Conservation (phyloP, 257 asterid genomes). For the Eucommia ulmoides region DNA sequence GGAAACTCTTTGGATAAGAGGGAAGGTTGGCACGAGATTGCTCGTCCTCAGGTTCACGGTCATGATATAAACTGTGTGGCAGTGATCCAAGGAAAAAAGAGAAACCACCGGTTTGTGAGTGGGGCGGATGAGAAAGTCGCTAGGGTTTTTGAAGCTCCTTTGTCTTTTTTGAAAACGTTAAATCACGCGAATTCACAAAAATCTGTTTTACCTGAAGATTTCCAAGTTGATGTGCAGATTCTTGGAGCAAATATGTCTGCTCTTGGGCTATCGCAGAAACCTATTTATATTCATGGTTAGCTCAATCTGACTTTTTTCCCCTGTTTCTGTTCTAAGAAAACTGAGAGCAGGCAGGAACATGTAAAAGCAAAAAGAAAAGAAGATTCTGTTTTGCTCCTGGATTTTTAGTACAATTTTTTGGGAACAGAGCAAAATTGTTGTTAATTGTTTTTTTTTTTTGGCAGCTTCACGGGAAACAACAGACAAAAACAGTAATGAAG, state of each 20-base stretch:
- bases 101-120: conserved; percentile 80
- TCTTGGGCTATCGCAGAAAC: conserved; percentile 92
- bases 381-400: too few relatives aligned
- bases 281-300: conserved; percentile 78
- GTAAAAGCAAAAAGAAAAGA: too few relatives aligned
- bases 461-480: conserved; percentile 44
- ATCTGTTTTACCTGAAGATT: conserved; percentile 33
- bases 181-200: conserved; percentile 37
- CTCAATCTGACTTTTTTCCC: neutral
- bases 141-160: conserved; percentile 91
- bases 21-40: conserved; percentile 94
- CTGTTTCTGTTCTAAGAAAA: too few relatives aligned
- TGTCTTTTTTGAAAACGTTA: conserved; percentile 78
- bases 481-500: conserved; percentile 40
- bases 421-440: too few relatives aligned
- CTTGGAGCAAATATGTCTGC: conserved; percentile 99
- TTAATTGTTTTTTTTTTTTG: conserved; percentile 7
- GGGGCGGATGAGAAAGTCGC: conserved; percentile 98
- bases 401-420: too few relatives aligned
- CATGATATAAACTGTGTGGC: conserved; percentile 92
- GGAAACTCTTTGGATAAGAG: conserved; percentile 22
- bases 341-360: too few relatives aligned
- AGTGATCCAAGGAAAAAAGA: conserved; percentile 56
- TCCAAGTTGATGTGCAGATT: conserved; percentile 58
- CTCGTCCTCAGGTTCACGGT: conserved; percentile 97